Percentiles rank a stretch among this genome's conserved stretches.
phyloP scores from a whole-genome alignment of 129 eudicot species.

The Centella asiatica region DNA sequence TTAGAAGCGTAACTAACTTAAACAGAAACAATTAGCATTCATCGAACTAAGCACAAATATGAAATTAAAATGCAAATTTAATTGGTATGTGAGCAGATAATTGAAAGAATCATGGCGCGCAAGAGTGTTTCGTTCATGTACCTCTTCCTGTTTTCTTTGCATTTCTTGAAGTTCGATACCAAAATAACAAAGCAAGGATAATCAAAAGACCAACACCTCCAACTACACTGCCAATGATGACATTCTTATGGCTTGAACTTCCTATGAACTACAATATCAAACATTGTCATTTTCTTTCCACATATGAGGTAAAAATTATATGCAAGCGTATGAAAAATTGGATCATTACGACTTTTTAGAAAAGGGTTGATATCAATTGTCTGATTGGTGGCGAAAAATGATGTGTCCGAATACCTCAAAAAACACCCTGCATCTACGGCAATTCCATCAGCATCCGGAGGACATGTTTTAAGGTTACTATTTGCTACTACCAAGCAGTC shows the following conservation, averaged over 20 bases:
- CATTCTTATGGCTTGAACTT: slow-evolving; percentile 25
- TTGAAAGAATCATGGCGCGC: too few relatives aligned
- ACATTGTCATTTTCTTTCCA: background rate
- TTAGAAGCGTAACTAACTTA: background rate
- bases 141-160: slow-evolving; percentile 16
- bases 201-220: slow-evolving; percentile 28
- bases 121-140: background rate
- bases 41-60: background rate
- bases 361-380: slow-evolving; percentile 20
- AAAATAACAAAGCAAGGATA: background rate
- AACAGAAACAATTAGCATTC: background rate
- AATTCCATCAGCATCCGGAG: slow-evolving; percentile 29
- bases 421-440: slow-evolving; percentile 36
- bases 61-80: background rate
- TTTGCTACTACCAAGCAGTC: slow-evolving; percentile 31
- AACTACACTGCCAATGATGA: slow-evolving; percentile 4
- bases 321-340: background rate
- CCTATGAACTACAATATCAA: slow-evolving; percentile 14
- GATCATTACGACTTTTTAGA: slow-evolving; percentile 16
- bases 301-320: background rate
- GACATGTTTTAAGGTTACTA: slow-evolving; percentile 21
- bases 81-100: too few relatives aligned
- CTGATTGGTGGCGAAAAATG: slow-evolving; percentile 9
- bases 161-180: slow-evolving; percentile 21
- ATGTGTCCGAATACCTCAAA: slow-evolving; percentile 22